Evolutionary conservation across 352 stramenopile species (phyloP), one percentile per base, ranked within the genome.

Genomic region (Pythium brachiatum): DNA sequence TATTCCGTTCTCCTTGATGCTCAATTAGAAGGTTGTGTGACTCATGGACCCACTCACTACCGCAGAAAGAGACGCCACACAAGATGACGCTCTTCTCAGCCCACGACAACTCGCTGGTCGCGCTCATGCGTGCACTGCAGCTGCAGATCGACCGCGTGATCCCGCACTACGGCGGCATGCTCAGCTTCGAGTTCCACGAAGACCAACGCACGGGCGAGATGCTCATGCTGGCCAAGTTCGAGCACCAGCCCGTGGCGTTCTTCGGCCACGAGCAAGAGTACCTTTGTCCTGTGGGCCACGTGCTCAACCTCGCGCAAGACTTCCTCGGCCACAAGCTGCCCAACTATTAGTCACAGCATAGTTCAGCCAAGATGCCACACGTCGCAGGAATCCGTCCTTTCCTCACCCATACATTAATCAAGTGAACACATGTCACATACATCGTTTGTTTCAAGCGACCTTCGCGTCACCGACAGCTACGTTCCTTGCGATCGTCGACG

Each of bases 91-190:
- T 94, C 0, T 88, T 91, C 69, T 94, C 85, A 0, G 81, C 76
- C 0, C 85, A 94, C 66, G 82, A 94, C 66, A 92, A 92, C 67
- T 90, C 85, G 55, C 69, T 94, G 16, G 81, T 94, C 27, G 82
- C 82, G 44, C 64, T 92, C 21, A 67, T 86, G 25, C 79, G 76
- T 32, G 85, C 85, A 57, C 67, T 94, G 53, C 65, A 88, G 61
- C 55, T 94, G 29, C 60, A 88, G 36, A 60, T 81, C 47, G 69
- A 76, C 25, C 68, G 65, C 16, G 69, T 80, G 26, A 79, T 91
- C 48, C 85, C 85, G 7, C 64, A 70, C 20, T 92, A 92, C 62
- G 85, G 85, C 18, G 79, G 76, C 20, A 90, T 90, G 71, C 69
- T 94, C 31, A 86, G 55, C 34, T 90, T 94, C 46, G 85, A 94